Evolutionary conservation across 1,284 basidiomycete species (phyloP), one percentile per base, ranked within the genome.

Genomic region (Schizopora paradoxa): DNA sequence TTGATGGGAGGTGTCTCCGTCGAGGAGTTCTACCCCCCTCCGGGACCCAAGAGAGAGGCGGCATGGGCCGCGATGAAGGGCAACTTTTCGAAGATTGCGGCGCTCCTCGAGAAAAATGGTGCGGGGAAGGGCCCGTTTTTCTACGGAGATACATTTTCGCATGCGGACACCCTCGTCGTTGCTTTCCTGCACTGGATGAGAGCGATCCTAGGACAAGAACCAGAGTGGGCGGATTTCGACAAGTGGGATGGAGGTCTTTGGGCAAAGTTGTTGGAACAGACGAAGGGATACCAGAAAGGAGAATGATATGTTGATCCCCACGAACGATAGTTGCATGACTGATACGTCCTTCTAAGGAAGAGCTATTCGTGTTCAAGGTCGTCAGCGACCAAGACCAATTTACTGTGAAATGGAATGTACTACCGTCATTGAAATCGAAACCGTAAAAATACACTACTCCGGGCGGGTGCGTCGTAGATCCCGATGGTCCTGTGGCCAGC

Each of bases 11-110:
- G 47, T 58, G 50, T n/a, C 49, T n/a, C n/a, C n/a, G n/a, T 69
- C 4, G 65, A 67, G 43, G 61, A 61, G 43, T 55, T 68, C 31
- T n/a, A n/a, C n/a, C 58, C 58, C 3, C 65, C 66, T 5, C 54
- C 43, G 16, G 58, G 62, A 10, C 47, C 56, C 3, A 41, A 52
- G 40, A 53, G 61, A 28, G 50, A 56, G 0, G 57, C 29, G 6
- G 56, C 61, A 25, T 48, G 62, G 56, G 55, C 48, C 21, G 59
- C 54, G 46, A 38, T 51, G 4, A 59, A 56, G 52, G 56, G 54
- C 18, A 58, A 47, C 1, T 27, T 66, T 22, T 41, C 33, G 1
- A 46, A 51, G 1, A 41, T 68, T 1, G 55, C 59, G 7, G 23
- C 41, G 33, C 31, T 49, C 36, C 18, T 38, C 32, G 32, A 54